Conservation (phyloP, 345 rosid species). For the Salix koriyanagi region DNA sequence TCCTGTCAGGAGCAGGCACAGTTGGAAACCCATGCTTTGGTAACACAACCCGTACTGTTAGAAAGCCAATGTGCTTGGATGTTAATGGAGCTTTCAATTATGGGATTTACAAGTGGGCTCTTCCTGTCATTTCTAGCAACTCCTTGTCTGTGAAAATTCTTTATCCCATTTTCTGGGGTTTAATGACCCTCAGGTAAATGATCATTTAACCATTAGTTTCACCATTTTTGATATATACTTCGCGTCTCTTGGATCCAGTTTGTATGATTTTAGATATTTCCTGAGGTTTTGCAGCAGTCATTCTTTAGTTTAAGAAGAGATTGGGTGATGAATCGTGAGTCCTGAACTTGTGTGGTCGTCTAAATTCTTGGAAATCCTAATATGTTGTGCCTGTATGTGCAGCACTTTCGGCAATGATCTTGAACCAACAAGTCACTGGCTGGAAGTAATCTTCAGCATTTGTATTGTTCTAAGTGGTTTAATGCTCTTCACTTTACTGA, state of each 20-base stretch:
- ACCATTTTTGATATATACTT: too few species aligned
- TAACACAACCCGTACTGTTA: slow-evolving; percentile 36
- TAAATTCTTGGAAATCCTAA: background rate
- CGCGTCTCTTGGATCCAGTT: background rate
- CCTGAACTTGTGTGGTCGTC: too few species aligned
- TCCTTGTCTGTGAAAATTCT: slow-evolving; percentile 74
- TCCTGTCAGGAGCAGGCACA: slow-evolving; percentile 29
- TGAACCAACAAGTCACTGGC: slow-evolving; percentile 71
- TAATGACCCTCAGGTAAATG: slow-evolving; percentile 76
- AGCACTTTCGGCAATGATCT: slow-evolving; percentile 85
- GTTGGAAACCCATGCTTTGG: slow-evolving; percentile 47
- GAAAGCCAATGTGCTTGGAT: slow-evolving; percentile 64
- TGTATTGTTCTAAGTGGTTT: slow-evolving; percentile 69
- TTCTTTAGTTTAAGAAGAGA: too few species aligned
- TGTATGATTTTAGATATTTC: too few species aligned
- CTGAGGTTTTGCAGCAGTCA: too few species aligned
- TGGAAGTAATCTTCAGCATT: slow-evolving; percentile 77
- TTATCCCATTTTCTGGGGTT: slow-evolving; percentile 90
- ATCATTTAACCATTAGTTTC: background rate
- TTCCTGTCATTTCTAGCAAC: slow-evolving; percentile 81
- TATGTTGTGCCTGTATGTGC: slow-evolving; percentile 15
- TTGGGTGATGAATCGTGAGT: too few species aligned
- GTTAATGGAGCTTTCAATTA: slow-evolving; percentile 52
- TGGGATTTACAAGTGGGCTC: slow-evolving; percentile 73
- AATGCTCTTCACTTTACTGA: slow-evolving; percentile 71